Conservation (phyloP, 2,329 filamentous ascomycete genomes). For the Hirsutella rhossiliensis region DNA sequence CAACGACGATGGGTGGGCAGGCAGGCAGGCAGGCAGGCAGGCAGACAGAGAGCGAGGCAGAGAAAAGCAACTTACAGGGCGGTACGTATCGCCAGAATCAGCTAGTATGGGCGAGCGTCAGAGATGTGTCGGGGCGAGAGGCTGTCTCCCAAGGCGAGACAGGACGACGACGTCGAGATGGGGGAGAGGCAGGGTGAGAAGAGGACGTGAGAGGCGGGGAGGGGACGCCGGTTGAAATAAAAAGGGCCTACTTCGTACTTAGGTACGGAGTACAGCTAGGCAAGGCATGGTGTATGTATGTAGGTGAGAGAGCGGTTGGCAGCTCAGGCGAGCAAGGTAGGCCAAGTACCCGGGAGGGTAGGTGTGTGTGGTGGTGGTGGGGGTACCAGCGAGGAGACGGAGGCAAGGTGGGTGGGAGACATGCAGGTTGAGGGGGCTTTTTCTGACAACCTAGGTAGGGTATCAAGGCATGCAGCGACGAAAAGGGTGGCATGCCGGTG, state of each 20-base stretch:
- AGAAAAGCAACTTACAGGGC: conserved; percentile 36
- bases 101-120: conserved; percentile 34
- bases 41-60: too few relatives aligned
- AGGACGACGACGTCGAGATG: conserved; percentile 7
- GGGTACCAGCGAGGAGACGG: conserved; percentile 24
- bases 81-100: conserved; percentile 49
- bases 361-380: conserved; percentile 14
- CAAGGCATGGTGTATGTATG: background rate
- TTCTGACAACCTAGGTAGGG: too few relatives aligned
- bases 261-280: background rate
- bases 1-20: too few relatives aligned
- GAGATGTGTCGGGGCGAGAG: conserved; percentile 18
- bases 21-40: background rate
- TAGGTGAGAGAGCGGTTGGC: background rate
- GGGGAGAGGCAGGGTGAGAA: background rate
- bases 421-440: conserved; percentile 31
- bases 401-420: conserved; percentile 33
- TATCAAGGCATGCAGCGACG: conserved; percentile 18
- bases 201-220: conserved; percentile 12
- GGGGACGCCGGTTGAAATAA: conserved; percentile 18
- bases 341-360: conserved; percentile 7
- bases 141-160: conserved; percentile 10
- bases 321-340: background rate
- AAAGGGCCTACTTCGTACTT: conserved; percentile 3
- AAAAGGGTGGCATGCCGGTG: too few relatives aligned